phyloP scores from a whole-genome alignment of 768 basidiomycete species.

The Termitomyces sp. region DNA sequence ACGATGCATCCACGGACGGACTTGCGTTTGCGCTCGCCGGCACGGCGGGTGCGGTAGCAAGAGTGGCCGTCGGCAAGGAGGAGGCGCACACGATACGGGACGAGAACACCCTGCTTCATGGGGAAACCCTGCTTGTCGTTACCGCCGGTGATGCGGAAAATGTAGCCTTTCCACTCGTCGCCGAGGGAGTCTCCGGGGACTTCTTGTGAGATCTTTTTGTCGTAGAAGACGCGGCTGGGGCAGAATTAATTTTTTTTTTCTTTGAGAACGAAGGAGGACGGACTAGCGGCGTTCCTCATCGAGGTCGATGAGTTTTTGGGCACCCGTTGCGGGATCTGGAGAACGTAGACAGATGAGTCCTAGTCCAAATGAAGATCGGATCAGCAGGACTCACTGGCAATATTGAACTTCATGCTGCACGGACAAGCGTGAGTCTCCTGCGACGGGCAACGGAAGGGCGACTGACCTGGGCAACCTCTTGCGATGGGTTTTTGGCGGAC shows the following conservation, averaged over 20 bases:
- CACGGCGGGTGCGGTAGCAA: conserved; percentile 90
- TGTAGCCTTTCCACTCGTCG: conserved; percentile 95
- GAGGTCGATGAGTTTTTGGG: conserved; percentile 93
- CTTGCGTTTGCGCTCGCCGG: conserved; percentile 97
- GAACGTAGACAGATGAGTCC: conserved; percentile 4
- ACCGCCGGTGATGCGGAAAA: conserved; percentile 95
- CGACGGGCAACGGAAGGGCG: not conserved
- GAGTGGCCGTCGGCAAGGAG: conserved; percentile 96
- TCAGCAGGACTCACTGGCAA: conserved; percentile 70
- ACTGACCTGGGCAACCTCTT: conserved; percentile 34
- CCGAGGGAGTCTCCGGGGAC: conserved; percentile 87
- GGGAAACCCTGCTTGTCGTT: conserved; percentile 99
- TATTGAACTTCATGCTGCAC: conserved; percentile 93
- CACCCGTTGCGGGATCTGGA: conserved; percentile 92
- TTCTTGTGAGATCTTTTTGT: conserved; percentile 96
- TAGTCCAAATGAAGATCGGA: not conserved
- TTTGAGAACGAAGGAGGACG: conserved; percentile 19
- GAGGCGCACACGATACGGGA: conserved; percentile 89
- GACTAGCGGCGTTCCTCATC: conserved; percentile 88
- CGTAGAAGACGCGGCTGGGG: conserved; percentile 86
- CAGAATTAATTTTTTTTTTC: not conserved
- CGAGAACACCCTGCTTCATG: conserved; percentile 98
- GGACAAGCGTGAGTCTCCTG: not conserved
- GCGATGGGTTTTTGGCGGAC: conserved; percentile 24
- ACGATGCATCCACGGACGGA: conserved; percentile 98